Base-by-base conservation (phyloP, 306 rosid species). In the Vigna unguiculata region DNA sequence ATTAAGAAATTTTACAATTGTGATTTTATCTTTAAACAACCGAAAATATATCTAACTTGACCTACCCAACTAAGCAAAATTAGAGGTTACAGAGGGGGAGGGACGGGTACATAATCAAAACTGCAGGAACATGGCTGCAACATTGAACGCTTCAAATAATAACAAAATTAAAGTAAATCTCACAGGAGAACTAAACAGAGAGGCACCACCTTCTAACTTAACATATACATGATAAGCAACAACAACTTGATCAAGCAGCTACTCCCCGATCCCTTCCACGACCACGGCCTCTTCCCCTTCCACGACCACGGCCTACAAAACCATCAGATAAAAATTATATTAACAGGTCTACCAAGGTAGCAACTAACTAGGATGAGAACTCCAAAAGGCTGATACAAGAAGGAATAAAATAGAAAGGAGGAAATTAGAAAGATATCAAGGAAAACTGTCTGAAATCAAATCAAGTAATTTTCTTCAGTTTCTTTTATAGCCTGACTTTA, bases 211-310 rank as follows among this genome's bases (percentile, higher is more conserved):
- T 82, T 77, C 85, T 82, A 63, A 80, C 86, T 52, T 21, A 47
- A 65, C 61, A 78, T 75, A 77, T 75, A 85, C 83, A 78, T 19
- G 57, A 78, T 74, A 76, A 59, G 53, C 84, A 60, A 76, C 82
- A 64, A 62, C 69, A 71, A 80, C 49, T 69, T 49, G 59, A 79
- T 88, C 88, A 92, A 58, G 88, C 87, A 77, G 87, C 90, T 13
- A 72, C 87, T 77, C 85, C 96, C 59, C 83, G 83, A 47, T 77
- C 89, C 7, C 83, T 90, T 6, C 96, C 96, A 48, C 85, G 88
- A 1, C 93, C 96, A 64, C 88, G 81, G 12, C 90, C 89, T 84
- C 96, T 83, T 54, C 94, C 94, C 87, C 96, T 83, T 65, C 95
- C 95, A 63, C 90, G 96, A 7, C 89, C 97, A 7, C 90, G 89